Evolutionary conservation across 192 early-diverging fungal genomes (phyloP), one percentile per base, ranked within the genome.

Genomic region (Backusella circina): DNA sequence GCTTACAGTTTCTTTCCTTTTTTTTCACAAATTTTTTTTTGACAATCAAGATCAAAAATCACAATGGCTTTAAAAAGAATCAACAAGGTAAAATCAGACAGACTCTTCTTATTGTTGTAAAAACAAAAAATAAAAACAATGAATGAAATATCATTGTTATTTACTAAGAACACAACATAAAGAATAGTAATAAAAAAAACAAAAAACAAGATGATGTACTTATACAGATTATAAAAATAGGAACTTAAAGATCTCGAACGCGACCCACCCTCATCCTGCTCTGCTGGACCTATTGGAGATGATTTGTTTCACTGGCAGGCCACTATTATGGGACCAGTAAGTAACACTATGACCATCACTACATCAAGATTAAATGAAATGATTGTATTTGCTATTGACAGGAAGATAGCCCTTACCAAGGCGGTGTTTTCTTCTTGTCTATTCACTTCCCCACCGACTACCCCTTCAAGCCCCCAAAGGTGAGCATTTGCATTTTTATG

Each of bases 401-500:
- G 95, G 71, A 84, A 38, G 96, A 97, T 81, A 94, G 93, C 79
- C 98, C 98, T 75, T 99, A 96, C 79, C 75, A 88, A 75, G 93
- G 93, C 57, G 98, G 98, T 75, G 95, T 99, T 51, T 99, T 97
- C 88, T 98, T 98, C 90, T 88, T 99, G 75, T 88, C 93, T 31
- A 99, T 99, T 84, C 93, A 95, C 86, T 99, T 99, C 86, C 98
- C 98, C 15, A 97, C 96, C 51, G 97, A 98, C 84, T 98, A 97
- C 66, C 96, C 96, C 37, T 99, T 97, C 89, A 98, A 98, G 90
- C 97, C 97, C 71, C 97, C 97, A 85, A 98, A 98, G 92, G 92
- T 93, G 87, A 69, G 36, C 10, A 33, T 41, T 23, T 2, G 5
- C 21, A n/a, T 70, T 18, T 69, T 16, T 0, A 39, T 23, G 7